Evolutionary conservation across 495 filamentous ascomycete species (phyloP).

Genomic region (Neurospora sp.): DNA sequence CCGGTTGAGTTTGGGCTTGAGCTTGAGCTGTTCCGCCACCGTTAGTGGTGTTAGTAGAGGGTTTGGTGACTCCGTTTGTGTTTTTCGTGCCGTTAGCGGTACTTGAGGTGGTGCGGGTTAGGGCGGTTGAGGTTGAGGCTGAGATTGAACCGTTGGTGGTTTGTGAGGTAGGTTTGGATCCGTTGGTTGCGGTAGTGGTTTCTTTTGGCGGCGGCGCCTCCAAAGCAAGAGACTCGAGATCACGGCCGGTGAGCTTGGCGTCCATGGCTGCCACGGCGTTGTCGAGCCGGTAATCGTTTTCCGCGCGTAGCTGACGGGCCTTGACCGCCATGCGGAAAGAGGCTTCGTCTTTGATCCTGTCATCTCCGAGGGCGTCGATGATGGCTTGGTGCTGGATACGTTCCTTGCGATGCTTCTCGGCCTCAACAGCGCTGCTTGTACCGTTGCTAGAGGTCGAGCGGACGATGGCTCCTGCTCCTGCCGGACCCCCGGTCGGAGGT

Average conservation of each 20-base stretch:
- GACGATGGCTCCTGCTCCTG: background rate
- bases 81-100: constrained; percentile 3
- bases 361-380: constrained; percentile 52
- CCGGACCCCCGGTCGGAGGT: background rate
- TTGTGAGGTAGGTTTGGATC: background rate
- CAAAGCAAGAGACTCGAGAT: background rate
- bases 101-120: constrained; percentile 3
- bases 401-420: constrained; percentile 40
- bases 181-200: constrained; percentile 10
- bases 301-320: constrained; percentile 45
- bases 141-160: background rate
- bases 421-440: constrained; percentile 21
- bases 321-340: constrained; percentile 50
- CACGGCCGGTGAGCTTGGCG: background rate
- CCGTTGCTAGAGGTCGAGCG: constrained; percentile 1
- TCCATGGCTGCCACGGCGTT: constrained; percentile 16
- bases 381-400: constrained; percentile 52
- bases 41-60: background rate
- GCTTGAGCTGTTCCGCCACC: background rate
- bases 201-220: background rate
- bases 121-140: background rate
- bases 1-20: background rate
- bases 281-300: constrained; percentile 35
- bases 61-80: background rate
- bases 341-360: constrained; percentile 53